Conservation (phyloP, 2,329 filamentous ascomycete species). For the Drechmeria coniospora region DNA sequence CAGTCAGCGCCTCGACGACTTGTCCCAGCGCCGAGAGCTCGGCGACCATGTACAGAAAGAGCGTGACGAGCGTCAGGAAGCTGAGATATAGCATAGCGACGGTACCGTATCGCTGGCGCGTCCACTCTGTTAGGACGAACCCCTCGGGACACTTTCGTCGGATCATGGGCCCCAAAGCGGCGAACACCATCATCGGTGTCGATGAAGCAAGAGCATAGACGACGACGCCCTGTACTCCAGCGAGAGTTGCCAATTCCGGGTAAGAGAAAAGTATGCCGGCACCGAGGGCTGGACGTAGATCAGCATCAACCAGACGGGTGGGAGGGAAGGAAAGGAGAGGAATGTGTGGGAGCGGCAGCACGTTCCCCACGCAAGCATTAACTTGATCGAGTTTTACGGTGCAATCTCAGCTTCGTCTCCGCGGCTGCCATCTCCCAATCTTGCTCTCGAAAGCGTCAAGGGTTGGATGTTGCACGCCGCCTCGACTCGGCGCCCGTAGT, state of each 20-base stretch:
- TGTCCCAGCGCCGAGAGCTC: constrained; percentile 72
- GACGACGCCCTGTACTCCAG: constrained; percentile 63
- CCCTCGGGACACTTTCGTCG: constrained; percentile 67
- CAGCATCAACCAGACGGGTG: constrained; percentile 19
- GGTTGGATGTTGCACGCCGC: constrained; percentile 37
- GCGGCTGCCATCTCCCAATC: constrained; percentile 24
- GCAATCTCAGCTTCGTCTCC: constrained; percentile 74
- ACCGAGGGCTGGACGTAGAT: constrained; percentile 51
- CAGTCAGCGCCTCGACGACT: constrained; percentile 59
- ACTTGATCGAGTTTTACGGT: constrained; percentile 98
- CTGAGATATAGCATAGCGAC: constrained; percentile 59
- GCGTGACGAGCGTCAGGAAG: constrained; percentile 61
- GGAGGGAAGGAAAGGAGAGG: constrained; percentile 11
- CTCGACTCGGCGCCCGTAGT: constrained; percentile 72
- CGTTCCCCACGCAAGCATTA: constrained; percentile 98
- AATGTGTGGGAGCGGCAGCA: constrained; percentile 63
- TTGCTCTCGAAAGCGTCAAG: constrained; percentile 2
- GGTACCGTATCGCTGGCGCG: constrained; percentile 59
- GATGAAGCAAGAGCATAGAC: constrained; percentile 61
- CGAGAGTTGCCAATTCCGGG: constrained; percentile 63
- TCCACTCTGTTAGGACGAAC: constrained; percentile 77
- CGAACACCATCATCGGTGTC: constrained; percentile 60
- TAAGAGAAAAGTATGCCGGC: constrained; percentile 75
- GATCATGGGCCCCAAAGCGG: constrained; percentile 60
- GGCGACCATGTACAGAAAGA: constrained; percentile 78